These are phyloP conservation scores for Ampelocalamus luodianensis DNA, from an alignment of 176 grass and related monocot species.

Conservation along the genomic window DNA sequence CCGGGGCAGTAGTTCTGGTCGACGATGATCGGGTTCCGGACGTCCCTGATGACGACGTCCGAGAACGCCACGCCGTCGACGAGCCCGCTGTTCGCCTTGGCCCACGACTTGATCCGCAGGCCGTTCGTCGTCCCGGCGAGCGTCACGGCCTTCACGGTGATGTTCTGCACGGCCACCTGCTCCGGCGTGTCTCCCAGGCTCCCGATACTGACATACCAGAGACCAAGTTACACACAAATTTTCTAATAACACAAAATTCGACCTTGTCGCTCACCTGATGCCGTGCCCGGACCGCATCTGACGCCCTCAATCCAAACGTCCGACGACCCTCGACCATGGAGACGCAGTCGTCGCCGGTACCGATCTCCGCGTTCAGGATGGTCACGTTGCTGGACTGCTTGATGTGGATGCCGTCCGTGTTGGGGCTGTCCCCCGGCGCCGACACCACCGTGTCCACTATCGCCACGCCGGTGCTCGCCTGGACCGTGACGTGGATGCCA, in stretches of 20 bases:
- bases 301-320: conserved; percentile 52
- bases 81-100: conserved; percentile 40
- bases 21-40: conserved; percentile 57
- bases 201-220: conserved; percentile 50
- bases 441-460: conserved; percentile 42
- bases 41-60: conserved; percentile 50
- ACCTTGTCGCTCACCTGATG: conserved; percentile 43
- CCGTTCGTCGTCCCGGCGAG: conserved; percentile 54
- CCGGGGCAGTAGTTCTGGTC: conserved; percentile 15
- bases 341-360: conserved; percentile 69
- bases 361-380: conserved; percentile 31
- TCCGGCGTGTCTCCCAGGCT: conserved; percentile 43
- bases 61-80: conserved; percentile 46
- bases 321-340: conserved; percentile 53
- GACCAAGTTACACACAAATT: too few relatives aligned
- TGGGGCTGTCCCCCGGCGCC: conserved; percentile 64
- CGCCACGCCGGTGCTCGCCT: conserved; percentile 45
- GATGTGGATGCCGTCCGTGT: conserved; percentile 89
- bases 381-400: conserved; percentile 55
- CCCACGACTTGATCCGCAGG: conserved; percentile 68
- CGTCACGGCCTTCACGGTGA: conserved; percentile 43
- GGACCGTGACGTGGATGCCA: conserved; percentile 58
- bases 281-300: conserved; percentile 58
- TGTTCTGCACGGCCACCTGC: conserved; percentile 53
- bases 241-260: too few relatives aligned